Base-by-base conservation (phyloP, 495 filamentous ascomycete genomes). In the Neurospora hispaniola region DNA sequence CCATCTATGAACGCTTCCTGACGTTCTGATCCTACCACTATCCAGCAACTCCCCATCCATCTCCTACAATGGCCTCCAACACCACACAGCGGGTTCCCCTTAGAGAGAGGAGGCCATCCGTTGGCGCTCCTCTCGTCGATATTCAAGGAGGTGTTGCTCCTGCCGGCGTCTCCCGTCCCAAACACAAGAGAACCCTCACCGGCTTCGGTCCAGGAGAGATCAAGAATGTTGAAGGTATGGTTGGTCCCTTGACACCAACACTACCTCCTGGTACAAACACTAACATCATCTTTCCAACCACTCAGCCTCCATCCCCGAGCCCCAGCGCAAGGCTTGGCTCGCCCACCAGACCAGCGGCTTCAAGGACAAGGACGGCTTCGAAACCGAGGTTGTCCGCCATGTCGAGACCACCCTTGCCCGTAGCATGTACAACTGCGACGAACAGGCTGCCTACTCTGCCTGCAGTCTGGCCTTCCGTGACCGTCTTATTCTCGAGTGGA, bases 351-450 rank as follows among this genome's bases (percentile, higher is more conserved):
- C 86, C 62, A 80, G 84, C 70, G 89, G 88, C 72, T 98, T 98
- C 82, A 89, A 83, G 71, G 89, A 87, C 77, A 92, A 94, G 78
- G 86, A 87, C 59, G 85, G 84, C 23, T 88, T 88, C 75, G 81
- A 95, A 88, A 87, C 84, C 77, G 94, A 97, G 78, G 86, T 96
- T 62, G 93, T 99, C 70, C 91, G 91, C 66, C 96, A 99, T 85
- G 90, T 99, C 78, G 96, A 99, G 81, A 98, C 96, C 4, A 97
- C 96, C 3, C 87, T 99, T 72, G 96, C 96, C 74, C 93, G 96
- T 18, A 97, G 94, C 75, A 88, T 99, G 80, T 99, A 93, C 88
- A 99, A 99, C 83, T 98, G 96, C 84, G 96, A 99, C 85, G 96
- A 99, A 81, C 79, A 89, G 79, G 96, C 94, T 66, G 93, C 95